These are phyloP conservation scores for Heterobasidion occidentale DNA, from an alignment of 1,284 basidiomycete genomes.

Conservation along the genomic window DNA sequence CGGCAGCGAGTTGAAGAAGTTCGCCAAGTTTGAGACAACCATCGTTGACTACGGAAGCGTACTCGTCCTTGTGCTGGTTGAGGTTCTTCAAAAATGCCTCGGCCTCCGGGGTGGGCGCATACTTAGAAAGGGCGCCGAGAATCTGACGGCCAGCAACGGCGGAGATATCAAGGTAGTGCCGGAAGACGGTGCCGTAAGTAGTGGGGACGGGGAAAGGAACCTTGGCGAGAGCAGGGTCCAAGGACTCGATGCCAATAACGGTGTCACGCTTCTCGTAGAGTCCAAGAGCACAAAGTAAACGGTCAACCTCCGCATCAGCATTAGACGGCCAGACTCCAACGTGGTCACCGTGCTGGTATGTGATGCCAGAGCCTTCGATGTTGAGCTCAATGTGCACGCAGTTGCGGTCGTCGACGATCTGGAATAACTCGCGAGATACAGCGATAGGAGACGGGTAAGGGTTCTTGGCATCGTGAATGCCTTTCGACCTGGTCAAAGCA, in stretches of 20 bases:
- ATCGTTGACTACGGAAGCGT: constrained; percentile 65
- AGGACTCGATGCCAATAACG: constrained; percentile 88
- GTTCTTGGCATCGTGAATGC: constrained; percentile 96
- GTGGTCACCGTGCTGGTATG: constrained; percentile 99
- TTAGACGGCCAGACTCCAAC: constrained; percentile 97
- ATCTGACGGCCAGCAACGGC: constrained; percentile 92
- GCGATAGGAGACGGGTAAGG: constrained; percentile 85
- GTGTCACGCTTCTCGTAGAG: constrained; percentile 72
- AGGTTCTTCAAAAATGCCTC: constrained; percentile 70
- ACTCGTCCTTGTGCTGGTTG: constrained; percentile 84
- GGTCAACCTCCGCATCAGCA: constrained; percentile 86
- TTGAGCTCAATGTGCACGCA: constrained; percentile 95
- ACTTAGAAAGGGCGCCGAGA: constrained; percentile 81
- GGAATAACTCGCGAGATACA: constrained; percentile 80
- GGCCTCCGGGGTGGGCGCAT: constrained; percentile 78
- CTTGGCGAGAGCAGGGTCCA: constrained; percentile 96
- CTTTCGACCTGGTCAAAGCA: constrained; percentile 84
- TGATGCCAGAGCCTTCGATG: constrained; percentile 92
- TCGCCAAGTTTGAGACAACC: constrained; percentile 89
- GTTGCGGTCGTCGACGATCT: constrained; percentile 70
- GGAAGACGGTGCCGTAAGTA: constrained; percentile 89
- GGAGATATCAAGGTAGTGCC: constrained; percentile 96
- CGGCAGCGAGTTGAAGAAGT: constrained; percentile 83
- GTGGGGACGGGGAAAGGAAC: constrained; percentile 98
- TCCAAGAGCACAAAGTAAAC: constrained; percentile 82